Evolutionary conservation across 352 stramenopile genomes (phyloP).

Genomic region (Globisporangium perplexum): DNA sequence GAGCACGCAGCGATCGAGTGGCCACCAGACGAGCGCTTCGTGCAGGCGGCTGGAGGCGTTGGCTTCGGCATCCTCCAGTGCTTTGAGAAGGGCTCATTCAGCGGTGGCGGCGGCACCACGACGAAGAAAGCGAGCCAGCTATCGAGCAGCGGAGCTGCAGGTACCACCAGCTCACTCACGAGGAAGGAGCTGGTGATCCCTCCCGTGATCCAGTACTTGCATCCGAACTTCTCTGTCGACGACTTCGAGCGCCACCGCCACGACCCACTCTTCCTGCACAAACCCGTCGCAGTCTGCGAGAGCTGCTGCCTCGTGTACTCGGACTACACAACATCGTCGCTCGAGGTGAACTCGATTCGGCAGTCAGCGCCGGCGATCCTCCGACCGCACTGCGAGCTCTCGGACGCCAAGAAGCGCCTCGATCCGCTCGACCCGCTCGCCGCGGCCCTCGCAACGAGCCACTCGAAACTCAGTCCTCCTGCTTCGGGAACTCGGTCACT

Average conservation of each 20-base stretch:
- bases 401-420: slow-evolving; percentile 34
- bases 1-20: slow-evolving; percentile 70
- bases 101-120: slow-evolving; percentile 2
- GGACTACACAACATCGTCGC: slow-evolving; percentile 70
- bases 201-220: slow-evolving; percentile 89
- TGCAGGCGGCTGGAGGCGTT: slow-evolving; percentile 88
- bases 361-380: slow-evolving; percentile 63
- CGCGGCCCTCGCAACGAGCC: slow-evolving; percentile 3
- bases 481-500: neutral
- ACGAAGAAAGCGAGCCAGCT: slow-evolving; percentile 12
- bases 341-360: slow-evolving; percentile 67
- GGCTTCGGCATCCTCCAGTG: slow-evolving; percentile 88
- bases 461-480: neutral
- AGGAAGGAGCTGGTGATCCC: slow-evolving; percentile 80
- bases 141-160: neutral
- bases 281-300: slow-evolving; percentile 89
- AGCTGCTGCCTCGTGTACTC: slow-evolving; percentile 93
- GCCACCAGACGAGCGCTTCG: slow-evolving; percentile 84
- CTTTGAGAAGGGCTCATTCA: slow-evolving; percentile 17
- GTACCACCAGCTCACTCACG: slow-evolving; percentile 7
- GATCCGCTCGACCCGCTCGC: slow-evolving; percentile 34
- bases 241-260: slow-evolving; percentile 87
- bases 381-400: slow-evolving; percentile 43
- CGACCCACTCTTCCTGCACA: slow-evolving; percentile 94
- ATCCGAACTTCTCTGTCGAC: slow-evolving; percentile 77